phyloP scores from a whole-genome alignment of 169 alveolate species.

The Cyclospora cayetanensis region DNA sequence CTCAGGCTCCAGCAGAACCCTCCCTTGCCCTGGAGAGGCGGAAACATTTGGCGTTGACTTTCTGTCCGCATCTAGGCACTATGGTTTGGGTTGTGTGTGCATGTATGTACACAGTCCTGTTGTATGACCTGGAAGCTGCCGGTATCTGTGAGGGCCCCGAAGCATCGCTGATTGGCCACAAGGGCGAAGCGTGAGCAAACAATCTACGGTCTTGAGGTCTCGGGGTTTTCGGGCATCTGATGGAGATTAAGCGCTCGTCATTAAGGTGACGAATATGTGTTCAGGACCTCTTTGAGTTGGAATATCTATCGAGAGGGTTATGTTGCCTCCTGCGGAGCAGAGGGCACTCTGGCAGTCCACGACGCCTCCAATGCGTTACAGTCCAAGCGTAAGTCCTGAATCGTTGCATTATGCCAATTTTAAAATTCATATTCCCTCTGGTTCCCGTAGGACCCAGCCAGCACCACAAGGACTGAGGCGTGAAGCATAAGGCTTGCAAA shows the following conservation, averaged over 20 bases:
- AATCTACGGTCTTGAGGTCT: background rate
- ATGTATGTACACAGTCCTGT: background rate
- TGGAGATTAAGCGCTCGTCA: background rate
- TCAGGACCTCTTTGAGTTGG: slow-evolving; percentile 52
- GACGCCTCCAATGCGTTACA: background rate
- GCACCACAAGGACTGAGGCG: too few species aligned
- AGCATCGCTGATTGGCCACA: background rate
- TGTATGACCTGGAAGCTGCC: background rate
- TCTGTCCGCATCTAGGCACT: background rate
- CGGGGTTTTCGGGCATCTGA: too few species aligned
- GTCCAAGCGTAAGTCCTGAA: background rate
- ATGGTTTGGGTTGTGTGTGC: background rate
- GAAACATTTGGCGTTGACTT: background rate
- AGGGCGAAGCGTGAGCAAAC: background rate
- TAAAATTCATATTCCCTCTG: too few species aligned
- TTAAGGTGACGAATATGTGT: background rate
- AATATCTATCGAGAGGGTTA: background rate
- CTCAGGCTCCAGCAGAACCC: too few species aligned
- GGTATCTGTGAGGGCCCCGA: background rate
- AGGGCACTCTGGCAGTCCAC: background rate
- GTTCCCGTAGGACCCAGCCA: too few species aligned
- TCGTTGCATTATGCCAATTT: too few species aligned
- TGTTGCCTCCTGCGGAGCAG: background rate
- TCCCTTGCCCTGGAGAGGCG: too few species aligned
- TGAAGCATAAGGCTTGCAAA: too few species aligned